Conservation (phyloP, 257 asterid genomes). For the Solanum clarkiae region DNA sequence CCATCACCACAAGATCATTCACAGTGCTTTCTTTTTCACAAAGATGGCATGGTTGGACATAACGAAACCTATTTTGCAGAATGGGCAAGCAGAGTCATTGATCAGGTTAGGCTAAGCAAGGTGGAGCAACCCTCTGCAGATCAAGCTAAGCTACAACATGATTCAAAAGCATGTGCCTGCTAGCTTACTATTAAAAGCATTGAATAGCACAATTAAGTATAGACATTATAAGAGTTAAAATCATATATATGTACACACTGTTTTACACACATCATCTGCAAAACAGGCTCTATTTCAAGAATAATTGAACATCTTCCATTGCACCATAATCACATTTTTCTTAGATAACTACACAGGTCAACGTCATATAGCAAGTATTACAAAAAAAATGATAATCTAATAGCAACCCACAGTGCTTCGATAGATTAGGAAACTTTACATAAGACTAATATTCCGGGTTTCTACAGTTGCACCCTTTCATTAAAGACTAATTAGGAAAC, state of each 20-base stretch:
- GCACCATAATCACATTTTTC: neutral
- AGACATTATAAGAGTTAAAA: neutral
- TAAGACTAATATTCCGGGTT: neutral
- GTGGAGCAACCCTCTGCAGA: neutral
- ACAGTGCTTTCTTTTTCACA: slow-evolving; percentile 15
- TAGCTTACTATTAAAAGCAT: neutral
- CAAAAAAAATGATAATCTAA: neutral
- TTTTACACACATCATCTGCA: neutral
- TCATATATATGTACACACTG: neutral
- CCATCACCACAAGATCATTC: slow-evolving; percentile 6
- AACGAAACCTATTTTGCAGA: slow-evolving; percentile 20
- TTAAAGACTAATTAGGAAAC: too few relatives aligned
- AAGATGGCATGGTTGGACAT: slow-evolving; percentile 20
- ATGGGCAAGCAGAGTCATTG: slow-evolving; percentile 19
- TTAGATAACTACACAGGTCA: neutral
- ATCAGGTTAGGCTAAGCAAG: slow-evolving; percentile 8
- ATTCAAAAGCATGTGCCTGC: slow-evolving; percentile 1
- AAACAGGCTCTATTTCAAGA: neutral
- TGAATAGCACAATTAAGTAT: neutral
- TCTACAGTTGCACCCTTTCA: neutral
- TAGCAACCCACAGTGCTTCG: neutral
- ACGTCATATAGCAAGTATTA: neutral
- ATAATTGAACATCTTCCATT: neutral
- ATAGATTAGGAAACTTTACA: neutral
- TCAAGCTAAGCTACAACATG: neutral